Evolutionary conservation across 257 asterid species (phyloP).

Genomic region (Ehretia macrophylla): DNA sequence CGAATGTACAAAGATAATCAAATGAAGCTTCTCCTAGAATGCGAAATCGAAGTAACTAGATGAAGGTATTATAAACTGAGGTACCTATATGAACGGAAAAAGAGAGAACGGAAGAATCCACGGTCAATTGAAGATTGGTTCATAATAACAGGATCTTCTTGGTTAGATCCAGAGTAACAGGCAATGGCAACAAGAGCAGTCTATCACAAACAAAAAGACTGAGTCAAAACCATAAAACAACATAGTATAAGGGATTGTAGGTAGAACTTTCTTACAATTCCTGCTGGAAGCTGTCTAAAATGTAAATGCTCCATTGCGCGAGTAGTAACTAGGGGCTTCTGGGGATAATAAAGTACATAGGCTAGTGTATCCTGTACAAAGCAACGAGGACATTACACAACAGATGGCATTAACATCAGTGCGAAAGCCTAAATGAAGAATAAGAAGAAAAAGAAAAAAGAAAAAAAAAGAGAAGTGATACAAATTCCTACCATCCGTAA

Average conservation of each 20-base stretch:
- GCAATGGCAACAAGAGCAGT: conserved; percentile 24
- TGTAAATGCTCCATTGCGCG: conserved; percentile 28
- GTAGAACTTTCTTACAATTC: conserved; percentile 9
- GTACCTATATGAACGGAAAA: conserved; percentile 24
- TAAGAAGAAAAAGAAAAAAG: background rate
- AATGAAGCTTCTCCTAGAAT: background rate
- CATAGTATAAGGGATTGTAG: background rate
- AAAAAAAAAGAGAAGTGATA: background rate
- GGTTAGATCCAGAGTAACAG: conserved; percentile 25
- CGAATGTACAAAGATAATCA: background rate
- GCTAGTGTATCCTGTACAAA: conserved; percentile 16
- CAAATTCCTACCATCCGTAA: conserved; percentile 16
- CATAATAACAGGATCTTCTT: conserved; percentile 26
- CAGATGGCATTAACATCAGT: background rate
- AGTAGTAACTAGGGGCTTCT: conserved; percentile 24
- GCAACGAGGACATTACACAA: background rate
- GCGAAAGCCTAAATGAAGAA: background rate
- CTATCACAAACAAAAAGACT: background rate
- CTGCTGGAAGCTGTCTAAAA: conserved; percentile 27
- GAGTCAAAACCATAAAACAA: background rate
- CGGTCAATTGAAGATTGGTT: conserved; percentile 28
- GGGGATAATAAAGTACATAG: conserved; percentile 24
- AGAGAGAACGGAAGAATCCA: conserved; percentile 23
- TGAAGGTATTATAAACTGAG: background rate
- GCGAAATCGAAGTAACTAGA: background rate